These are phyloP conservation scores for Azolla pinnata DNA, from an alignment of 75 land plant species.

Conservation along the genomic window DNA sequence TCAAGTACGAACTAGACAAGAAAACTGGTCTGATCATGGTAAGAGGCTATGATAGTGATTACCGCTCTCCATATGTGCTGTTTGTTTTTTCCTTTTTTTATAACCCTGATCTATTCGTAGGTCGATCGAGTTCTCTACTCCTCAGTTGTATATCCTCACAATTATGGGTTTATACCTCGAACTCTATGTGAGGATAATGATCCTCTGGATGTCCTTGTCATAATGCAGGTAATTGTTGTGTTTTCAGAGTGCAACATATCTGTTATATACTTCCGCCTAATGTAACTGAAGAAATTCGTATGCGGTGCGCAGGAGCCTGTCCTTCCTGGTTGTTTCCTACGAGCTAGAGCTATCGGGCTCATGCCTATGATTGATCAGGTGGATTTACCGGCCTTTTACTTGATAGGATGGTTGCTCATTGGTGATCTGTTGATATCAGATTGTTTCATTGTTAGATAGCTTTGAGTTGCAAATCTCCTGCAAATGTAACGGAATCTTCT, in stretches of 20 bases:
- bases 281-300: not conserved
- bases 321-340: slow-evolving; percentile 54
- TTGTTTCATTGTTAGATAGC: no score
- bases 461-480: no score
- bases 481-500: no score
- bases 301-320: slow-evolving; percentile 36
- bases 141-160: slow-evolving; percentile 54
- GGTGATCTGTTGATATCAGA: no score
- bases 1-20: slow-evolving; percentile 47
- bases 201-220: slow-evolving; percentile 44
- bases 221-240: slow-evolving; percentile 54
- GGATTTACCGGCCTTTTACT: no score
- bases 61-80: not conserved
- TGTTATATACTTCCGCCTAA: not conserved
- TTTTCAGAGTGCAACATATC: no score
- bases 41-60: not conserved
- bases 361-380: slow-evolving; percentile 68
- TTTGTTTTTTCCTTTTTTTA: not conserved
- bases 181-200: slow-evolving; percentile 47
- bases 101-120: slow-evolving; percentile 9
- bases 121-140: slow-evolving; percentile 46
- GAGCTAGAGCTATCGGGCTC: slow-evolving; percentile 57
- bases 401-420: no score
- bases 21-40: slow-evolving; percentile 51
- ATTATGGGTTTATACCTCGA: slow-evolving; percentile 46